Base-by-base conservation (phyloP, 1,284 basidiomycete species). In the Limonomyces culmigenus region DNA sequence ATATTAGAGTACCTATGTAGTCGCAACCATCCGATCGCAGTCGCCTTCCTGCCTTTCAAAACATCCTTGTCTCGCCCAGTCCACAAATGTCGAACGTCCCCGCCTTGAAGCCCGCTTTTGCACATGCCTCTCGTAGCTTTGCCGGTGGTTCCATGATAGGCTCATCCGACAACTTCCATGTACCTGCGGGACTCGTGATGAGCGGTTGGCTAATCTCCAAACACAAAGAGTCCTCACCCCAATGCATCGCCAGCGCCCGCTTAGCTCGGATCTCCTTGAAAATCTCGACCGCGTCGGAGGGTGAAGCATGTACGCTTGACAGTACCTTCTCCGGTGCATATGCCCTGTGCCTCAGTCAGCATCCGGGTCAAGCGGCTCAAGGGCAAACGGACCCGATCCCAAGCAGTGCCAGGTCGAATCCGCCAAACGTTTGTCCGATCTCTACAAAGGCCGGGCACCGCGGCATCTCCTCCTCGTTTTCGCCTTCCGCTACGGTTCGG, bases 401-500 rank as follows among this genome's bases (percentile, higher is more conserved):
- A 40, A 78, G 65, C 49, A 80, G 50, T 5, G 74, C 68, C 29
- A 68, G 50, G 48, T 71, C 67, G 45, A 83, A 73, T 1, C 63
- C 64, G 0, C 72, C 74, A 38, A 72, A 70, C 6, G 51, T 51
- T 36, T 66, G 57, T 3, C 78, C 78, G 36, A 80, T 73, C 51
- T 76, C 64, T 44, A 63, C 62, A 52, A 83, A 83, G 2, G 65
- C 78, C 10, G 77, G 78, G 47, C 77, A 81, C 3, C 60, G 53
- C 0, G 74, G 68, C 1, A 68, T 57, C 6, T 53, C 52, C 4
- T 69, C 64, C 42, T 69, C 63, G 34, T 72, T 56, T 42, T 70
- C 58, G 1, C 62, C 62, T 20, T 59, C 52, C 10, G 41, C 39
- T 3, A 73, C 65, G 4, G 56, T 47, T 16, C 63, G 55, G 48